Percentiles rank a stretch among this genome's conserved stretches.
Evolutionary conservation across 148 eudicot genomes (phyloP).

Genomic region (Talinum fruticosum): DNA sequence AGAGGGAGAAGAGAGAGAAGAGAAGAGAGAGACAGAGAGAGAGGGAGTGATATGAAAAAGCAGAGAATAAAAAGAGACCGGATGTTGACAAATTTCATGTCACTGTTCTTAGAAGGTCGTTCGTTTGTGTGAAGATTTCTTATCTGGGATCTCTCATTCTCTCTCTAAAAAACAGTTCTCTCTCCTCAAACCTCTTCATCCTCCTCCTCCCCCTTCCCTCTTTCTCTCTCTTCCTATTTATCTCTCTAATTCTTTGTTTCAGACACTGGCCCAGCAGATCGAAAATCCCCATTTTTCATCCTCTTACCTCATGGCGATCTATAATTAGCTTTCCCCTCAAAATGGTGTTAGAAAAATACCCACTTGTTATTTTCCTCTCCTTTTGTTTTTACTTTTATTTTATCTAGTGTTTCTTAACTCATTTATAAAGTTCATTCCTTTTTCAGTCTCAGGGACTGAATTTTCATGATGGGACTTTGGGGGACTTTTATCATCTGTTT

Average conservation of each 20-base stretch:
- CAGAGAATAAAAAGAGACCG: conserved; percentile 84
- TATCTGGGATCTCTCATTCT: conserved; percentile 85
- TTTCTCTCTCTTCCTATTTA: conserved; percentile 12
- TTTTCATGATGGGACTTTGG: conserved; percentile 34
- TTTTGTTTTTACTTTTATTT: conserved; percentile 13
- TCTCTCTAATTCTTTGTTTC: conserved; percentile 26
- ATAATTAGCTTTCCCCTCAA: conserved; percentile 34
- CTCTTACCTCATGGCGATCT: conserved; percentile 17
- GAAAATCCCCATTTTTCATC: conserved; percentile 54
- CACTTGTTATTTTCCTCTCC: conserved; percentile 25
- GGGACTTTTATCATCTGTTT: conserved; percentile 18
- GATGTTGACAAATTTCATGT: conserved; percentile 97
- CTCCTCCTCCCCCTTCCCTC: conserved; percentile 17
- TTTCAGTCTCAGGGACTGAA: conserved; percentile 35
- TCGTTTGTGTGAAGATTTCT: conserved; percentile 91
- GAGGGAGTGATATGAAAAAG: conserved; percentile 25
- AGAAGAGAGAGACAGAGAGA: conserved; percentile 14
- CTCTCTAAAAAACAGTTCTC: conserved; percentile 27
- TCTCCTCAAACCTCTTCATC: conserved; percentile 31
- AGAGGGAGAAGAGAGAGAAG: conserved; percentile 12
- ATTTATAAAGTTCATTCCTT: conserved; percentile 36
- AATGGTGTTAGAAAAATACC: conserved; percentile 36
- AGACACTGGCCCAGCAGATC: conserved; percentile 78
- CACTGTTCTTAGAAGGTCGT: conserved; percentile 94
- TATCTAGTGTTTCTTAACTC: conserved; percentile 21